Evolutionary conservation across 2,329 filamentous ascomycete species (phyloP).

Genomic region (Elsinoe ampelina): DNA sequence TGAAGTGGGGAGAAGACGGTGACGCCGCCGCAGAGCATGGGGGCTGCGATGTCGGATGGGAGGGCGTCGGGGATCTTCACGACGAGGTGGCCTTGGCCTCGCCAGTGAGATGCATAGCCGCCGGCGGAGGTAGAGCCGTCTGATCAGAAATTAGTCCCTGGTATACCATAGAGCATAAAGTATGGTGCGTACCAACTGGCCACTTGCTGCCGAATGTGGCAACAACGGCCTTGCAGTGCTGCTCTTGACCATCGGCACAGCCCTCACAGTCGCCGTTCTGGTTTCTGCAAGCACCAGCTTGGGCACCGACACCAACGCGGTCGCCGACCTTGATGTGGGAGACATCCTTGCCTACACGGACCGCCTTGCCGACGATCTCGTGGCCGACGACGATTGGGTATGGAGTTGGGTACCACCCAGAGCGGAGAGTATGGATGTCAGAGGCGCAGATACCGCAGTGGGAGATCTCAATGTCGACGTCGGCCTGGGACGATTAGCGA

Average conservation of each 20-base stretch:
- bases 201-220: slow-evolving; percentile 26
- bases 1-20: slow-evolving; percentile 61
- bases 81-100: slow-evolving; percentile 48
- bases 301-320: slow-evolving; percentile 42
- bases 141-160: no score
- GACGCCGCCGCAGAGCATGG: slow-evolving; percentile 67
- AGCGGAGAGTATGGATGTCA: slow-evolving; percentile 25
- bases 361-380: slow-evolving; percentile 22
- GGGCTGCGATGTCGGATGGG: slow-evolving; percentile 45
- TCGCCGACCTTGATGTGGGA: slow-evolving; percentile 26
- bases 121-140: slow-evolving; percentile 53
- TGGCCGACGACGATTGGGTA: slow-evolving; percentile 20
- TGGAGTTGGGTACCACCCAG: slow-evolving; percentile 30
- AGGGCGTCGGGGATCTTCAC: slow-evolving; percentile 45
- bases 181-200: slow-evolving; percentile 17
- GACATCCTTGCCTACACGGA: slow-evolving; percentile 21
- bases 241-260: slow-evolving; percentile 35
- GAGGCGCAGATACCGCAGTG: slow-evolving; percentile 31
- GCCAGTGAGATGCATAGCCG: slow-evolving; percentile 46
- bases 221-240: slow-evolving; percentile 23
- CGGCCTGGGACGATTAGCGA: slow-evolving; percentile 26
- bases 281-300: slow-evolving; percentile 37
- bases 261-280: slow-evolving; percentile 37
- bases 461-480: slow-evolving; percentile 34
- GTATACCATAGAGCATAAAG: no score